These are phyloP conservation scores for Tillandsia fasciculata DNA, from an alignment of 176 grass and related monocot species.

Conservation along the genomic window DNA sequence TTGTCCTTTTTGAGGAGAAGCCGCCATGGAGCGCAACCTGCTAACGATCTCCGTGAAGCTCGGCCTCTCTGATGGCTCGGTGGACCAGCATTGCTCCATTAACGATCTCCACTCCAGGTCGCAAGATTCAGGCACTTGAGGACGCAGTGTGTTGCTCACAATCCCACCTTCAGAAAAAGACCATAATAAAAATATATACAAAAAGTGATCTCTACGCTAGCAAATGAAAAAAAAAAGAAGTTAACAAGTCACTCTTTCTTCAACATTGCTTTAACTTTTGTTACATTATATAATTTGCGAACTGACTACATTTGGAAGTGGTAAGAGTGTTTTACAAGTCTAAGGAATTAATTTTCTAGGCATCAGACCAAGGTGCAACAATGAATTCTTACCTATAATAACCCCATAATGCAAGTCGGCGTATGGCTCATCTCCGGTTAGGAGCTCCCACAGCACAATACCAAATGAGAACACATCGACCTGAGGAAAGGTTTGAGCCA, in stretches of 20 bases:
- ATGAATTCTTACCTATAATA: constrained; percentile 60
- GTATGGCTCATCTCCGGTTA: constrained; percentile 92
- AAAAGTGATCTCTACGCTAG: too few relatives aligned
- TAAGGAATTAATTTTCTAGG: background rate
- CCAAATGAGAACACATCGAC: constrained; percentile 98
- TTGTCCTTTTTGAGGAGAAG: constrained; percentile 50
- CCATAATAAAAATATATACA: constrained; percentile 6
- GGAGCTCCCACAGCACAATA: constrained; percentile 93
- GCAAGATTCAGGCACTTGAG: constrained; percentile 61
- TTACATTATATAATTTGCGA: background rate
- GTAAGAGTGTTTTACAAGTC: background rate
- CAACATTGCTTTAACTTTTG: background rate
- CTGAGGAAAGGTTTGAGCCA: constrained; percentile 24
- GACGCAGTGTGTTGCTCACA: constrained; percentile 73
- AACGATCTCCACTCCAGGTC: constrained; percentile 81
- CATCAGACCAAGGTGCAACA: background rate
- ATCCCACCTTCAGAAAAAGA: constrained; percentile 55
- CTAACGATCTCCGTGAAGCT: constrained; percentile 64
- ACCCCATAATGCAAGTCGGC: constrained; percentile 91
- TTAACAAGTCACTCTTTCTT: background rate
- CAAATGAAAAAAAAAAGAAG: too few relatives aligned
- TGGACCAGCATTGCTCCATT: constrained; percentile 97
- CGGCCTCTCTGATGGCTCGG: constrained; percentile 68
- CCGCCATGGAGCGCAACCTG: constrained; percentile 64
- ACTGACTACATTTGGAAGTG: background rate